A percentile compares a stretch with the other conserved stretches of the same genome.
phyloP scores from a whole-genome alignment of 345 rosid species.

The Hibiscus tridactylites region DNA sequence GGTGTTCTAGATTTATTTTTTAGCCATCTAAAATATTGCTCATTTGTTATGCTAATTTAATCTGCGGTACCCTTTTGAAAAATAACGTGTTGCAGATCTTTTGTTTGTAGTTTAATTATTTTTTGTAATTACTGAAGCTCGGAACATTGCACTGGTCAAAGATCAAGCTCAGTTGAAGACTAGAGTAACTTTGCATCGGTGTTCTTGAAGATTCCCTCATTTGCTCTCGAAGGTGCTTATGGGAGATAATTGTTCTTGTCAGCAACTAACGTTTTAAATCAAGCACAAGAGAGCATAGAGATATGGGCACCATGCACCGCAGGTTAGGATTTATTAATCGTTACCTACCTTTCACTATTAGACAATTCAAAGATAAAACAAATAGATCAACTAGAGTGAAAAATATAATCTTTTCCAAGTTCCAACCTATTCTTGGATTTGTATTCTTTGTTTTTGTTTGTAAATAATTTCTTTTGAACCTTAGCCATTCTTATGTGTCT shows the following conservation, averaged over 20 bases:
- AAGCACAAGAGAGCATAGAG: conserved; percentile 15
- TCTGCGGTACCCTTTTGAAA: background rate
- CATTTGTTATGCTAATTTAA: background rate
- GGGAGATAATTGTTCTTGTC: conserved; percentile 15
- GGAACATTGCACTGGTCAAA: conserved; percentile 7
- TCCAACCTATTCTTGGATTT: background rate
- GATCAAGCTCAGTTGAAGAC: conserved; percentile 1
- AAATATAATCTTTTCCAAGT: background rate
- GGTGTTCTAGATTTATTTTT: background rate
- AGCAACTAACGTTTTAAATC: conserved; percentile 19
- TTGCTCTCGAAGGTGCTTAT: conserved; percentile 20
- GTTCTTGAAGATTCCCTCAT: conserved; percentile 24
- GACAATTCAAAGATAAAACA: background rate
- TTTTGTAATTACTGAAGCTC: background rate
- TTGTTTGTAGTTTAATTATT: background rate
- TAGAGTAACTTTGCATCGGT: conserved; percentile 1
- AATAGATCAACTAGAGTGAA: background rate
- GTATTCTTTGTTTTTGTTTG: background rate
- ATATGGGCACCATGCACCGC: conserved; percentile 57
- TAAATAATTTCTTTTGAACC: background rate
- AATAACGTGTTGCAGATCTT: background rate
- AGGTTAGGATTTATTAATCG: conserved; percentile 35
- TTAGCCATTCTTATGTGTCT: conserved; percentile 1
- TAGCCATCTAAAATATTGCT: background rate
- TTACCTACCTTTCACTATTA: background rate